A percentile compares a stretch with the other conserved stretches of the same genome.
phyloP scores from a whole-genome alignment of 352 stramenopile species.

The Pythium folliculosum region DNA sequence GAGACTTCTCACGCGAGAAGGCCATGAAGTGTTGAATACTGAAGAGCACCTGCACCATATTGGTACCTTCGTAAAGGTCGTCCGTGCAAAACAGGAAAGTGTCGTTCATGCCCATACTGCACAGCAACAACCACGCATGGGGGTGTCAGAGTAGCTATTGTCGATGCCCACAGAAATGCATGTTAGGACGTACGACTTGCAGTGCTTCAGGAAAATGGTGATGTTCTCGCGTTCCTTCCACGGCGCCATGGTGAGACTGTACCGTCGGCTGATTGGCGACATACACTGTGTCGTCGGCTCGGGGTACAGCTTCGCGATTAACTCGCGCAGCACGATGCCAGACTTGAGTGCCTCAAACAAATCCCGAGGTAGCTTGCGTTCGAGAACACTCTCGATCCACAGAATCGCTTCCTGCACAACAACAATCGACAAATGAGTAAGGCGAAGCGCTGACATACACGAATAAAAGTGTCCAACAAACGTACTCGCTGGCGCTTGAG shows the following conservation, averaged over 20 bases:
- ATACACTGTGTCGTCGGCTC: conserved; percentile 40
- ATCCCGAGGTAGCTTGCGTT: conserved; percentile 52
- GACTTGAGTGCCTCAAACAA: conserved; percentile 72
- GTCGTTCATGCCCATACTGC: conserved; percentile 81
- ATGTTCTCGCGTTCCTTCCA: conserved; percentile 89
- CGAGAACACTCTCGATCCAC: conserved; percentile 75
- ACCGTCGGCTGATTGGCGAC: conserved; percentile 77
- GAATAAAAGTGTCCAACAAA: background rate
- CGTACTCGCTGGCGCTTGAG: conserved; percentile 66
- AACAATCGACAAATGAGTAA: background rate
- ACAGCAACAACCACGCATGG: background rate
- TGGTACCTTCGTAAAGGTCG: conserved; percentile 82
- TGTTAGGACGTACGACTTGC: conserved; percentile 58
- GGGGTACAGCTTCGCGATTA: conserved; percentile 66
- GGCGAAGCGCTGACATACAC: background rate
- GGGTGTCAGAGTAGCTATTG: no score
- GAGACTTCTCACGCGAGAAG: conserved; percentile 53
- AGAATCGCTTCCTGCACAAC: conserved; percentile 55
- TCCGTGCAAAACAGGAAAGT: conserved; percentile 83
- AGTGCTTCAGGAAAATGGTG: conserved; percentile 79
- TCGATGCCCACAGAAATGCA: no score
- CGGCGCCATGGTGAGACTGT: conserved; percentile 67
- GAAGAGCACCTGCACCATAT: conserved; percentile 85
- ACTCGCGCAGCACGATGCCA: conserved; percentile 73
- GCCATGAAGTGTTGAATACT: conserved; percentile 77